Conservation (phyloP, 768 basidiomycete species). For the Rhodotorula graminis region DNA sequence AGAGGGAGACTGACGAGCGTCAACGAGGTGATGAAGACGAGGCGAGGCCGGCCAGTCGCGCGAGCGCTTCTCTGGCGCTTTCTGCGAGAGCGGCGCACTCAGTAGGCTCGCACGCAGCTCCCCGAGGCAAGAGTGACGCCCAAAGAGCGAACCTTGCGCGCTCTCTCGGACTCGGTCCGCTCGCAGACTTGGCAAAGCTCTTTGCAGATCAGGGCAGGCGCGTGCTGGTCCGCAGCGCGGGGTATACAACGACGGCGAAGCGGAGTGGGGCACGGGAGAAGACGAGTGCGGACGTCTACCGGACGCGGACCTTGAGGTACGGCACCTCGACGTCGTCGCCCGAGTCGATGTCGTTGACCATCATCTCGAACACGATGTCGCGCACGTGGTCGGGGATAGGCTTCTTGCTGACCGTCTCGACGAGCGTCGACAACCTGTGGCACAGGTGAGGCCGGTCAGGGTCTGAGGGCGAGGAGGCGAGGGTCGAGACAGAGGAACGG, state of each 20-base stretch:
- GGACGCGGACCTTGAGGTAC: slow-evolving; percentile 5
- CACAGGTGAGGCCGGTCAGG: background rate
- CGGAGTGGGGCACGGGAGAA: background rate
- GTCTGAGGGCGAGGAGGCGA: background rate
- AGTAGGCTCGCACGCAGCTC: too few relatives aligned
- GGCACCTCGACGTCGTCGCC: slow-evolving; percentile 81
- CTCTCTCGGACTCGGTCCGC: too few relatives aligned
- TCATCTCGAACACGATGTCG: slow-evolving; percentile 85
- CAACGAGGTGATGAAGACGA: too few relatives aligned
- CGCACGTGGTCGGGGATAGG: slow-evolving; percentile 75
- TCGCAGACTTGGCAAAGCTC: too few relatives aligned
- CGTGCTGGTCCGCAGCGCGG: background rate
- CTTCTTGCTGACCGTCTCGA: slow-evolving; percentile 50
- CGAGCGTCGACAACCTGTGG: background rate
- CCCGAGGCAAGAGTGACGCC: too few relatives aligned
- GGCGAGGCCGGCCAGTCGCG: too few relatives aligned
- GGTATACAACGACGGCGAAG: background rate
- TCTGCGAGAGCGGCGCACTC: too few relatives aligned
- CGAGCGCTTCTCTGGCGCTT: too few relatives aligned
- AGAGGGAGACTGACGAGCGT: too few relatives aligned
- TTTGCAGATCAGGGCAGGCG: too few relatives aligned
- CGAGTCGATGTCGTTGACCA: slow-evolving; percentile 77
- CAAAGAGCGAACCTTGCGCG: too few relatives aligned
- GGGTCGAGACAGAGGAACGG: background rate
- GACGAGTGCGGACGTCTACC: background rate